A percentile compares a stretch with the other conserved stretches of the same genome.
These are phyloP conservation scores for Bryopsis sp. DNA, from an alignment of 139 green algal species.

Conservation along the genomic window DNA sequence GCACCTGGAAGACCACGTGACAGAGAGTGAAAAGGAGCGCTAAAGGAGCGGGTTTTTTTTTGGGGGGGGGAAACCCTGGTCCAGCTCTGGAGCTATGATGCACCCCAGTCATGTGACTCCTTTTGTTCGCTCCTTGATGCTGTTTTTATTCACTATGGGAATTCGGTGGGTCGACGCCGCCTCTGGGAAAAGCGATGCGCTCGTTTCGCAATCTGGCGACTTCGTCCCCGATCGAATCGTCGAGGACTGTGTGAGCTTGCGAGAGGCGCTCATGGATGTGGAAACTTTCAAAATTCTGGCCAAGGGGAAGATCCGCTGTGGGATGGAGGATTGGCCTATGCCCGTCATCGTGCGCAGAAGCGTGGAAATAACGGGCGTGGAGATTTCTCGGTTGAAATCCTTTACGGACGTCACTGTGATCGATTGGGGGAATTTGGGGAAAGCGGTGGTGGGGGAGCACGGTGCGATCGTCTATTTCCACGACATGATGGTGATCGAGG, in stretches of 20 bases:
- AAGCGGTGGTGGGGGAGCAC: neutral
- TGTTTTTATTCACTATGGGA: too few relatives aligned
- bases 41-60: too few relatives aligned
- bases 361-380: slow-evolving; percentile 1
- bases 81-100: too few relatives aligned
- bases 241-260: neutral
- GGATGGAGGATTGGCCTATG: neutral
- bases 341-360: slow-evolving; percentile 1
- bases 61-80: too few relatives aligned
- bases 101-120: too few relatives aligned
- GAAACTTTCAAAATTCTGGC: neutral
- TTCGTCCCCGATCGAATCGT: too few relatives aligned
- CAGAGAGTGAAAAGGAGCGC: too few relatives aligned
- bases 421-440: neutral
- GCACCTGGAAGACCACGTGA: too few relatives aligned
- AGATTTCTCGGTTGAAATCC: neutral
- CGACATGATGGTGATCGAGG: slow-evolving; percentile 10
- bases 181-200: too few relatives aligned
- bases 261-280: neutral
- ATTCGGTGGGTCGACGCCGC: too few relatives aligned
- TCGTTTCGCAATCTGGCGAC: too few relatives aligned
- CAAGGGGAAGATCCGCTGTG: neutral
- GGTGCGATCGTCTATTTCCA: slow-evolving; percentile 9
- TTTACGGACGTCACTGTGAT: neutral
- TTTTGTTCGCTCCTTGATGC: too few relatives aligned